Conservation (phyloP, 2,329 filamentous ascomycete genomes). For the Ascochyta clinopodiicola region DNA sequence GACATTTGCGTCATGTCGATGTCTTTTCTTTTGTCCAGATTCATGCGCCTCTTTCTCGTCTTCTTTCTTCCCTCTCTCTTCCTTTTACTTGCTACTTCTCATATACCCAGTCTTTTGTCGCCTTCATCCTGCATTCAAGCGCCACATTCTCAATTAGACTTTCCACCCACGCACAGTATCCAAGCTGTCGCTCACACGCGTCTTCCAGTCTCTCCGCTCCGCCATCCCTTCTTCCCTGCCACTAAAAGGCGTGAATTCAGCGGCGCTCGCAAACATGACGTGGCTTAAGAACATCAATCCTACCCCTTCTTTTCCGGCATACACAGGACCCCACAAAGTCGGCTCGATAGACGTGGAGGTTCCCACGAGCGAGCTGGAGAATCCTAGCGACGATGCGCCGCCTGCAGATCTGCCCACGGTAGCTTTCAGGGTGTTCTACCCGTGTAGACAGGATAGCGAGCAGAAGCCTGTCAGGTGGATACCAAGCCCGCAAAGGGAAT, state of each 20-base stretch:
- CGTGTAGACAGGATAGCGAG: slow-evolving; percentile 49
- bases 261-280: slow-evolving; percentile 42
- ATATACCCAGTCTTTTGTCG: neutral
- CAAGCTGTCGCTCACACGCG: slow-evolving; percentile 41
- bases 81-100: neutral
- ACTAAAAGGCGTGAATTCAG: slow-evolving; percentile 13
- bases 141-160: slow-evolving; percentile 1
- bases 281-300: slow-evolving; percentile 64
- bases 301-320: slow-evolving; percentile 74
- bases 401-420: slow-evolving; percentile 68
- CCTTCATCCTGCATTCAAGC: neutral
- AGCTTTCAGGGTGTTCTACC: slow-evolving; percentile 84
- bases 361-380: slow-evolving; percentile 62
- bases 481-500: slow-evolving; percentile 75
- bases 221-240: slow-evolving; percentile 22
- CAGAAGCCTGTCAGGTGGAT: slow-evolving; percentile 76
- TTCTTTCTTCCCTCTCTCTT: neutral
- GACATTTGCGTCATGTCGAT: slow-evolving; percentile 34
- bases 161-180: neutral
- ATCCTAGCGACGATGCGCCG: slow-evolving; percentile 60
- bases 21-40: slow-evolving; percentile 12
- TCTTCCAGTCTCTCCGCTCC: slow-evolving; percentile 28
- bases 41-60: slow-evolving; percentile 1
- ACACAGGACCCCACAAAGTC: slow-evolving; percentile 78
- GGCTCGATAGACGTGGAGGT: slow-evolving; percentile 83